These are phyloP conservation scores for Solanum sparsipilum DNA, from an alignment of 257 asterid species.

Conservation along the genomic window DNA sequence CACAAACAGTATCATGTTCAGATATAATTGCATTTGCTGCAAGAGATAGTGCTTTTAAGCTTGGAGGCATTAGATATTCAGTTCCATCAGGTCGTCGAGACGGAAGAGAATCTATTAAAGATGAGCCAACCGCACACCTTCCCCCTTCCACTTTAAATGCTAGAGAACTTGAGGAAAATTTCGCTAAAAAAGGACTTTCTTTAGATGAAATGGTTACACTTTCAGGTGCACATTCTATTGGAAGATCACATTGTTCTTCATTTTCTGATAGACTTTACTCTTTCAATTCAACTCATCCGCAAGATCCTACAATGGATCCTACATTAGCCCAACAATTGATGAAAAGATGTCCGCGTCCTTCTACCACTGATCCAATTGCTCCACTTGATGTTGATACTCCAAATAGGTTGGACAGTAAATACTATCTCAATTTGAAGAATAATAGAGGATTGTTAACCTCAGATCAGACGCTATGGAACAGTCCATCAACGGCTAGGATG, in stretches of 20 bases:
- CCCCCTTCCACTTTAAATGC: conserved; percentile 14
- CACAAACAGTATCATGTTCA: conserved; percentile 30
- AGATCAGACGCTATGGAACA: conserved; percentile 18
- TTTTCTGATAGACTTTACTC: conserved; percentile 9
- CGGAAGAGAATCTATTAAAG: conserved; percentile 8
- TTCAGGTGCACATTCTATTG: conserved; percentile 43
- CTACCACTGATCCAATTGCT: neutral
- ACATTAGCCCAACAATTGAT: conserved; percentile 5
- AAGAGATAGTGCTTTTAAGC: conserved; percentile 17
- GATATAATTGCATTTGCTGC: conserved; percentile 32
- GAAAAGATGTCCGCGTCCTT: neutral
- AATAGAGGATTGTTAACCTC: conserved; percentile 18
- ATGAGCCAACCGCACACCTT: conserved; percentile 8
- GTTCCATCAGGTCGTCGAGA: conserved; percentile 37
- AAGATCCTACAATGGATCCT: conserved; percentile 24
- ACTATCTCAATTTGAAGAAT: conserved; percentile 11
- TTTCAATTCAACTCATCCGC: conserved; percentile 6
- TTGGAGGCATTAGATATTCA: conserved; percentile 15
- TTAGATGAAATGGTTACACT: conserved; percentile 32
- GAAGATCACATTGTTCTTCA: conserved; percentile 20
- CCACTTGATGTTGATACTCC: conserved; percentile 26
- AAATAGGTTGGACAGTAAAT: conserved; percentile 21
- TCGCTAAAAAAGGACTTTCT: conserved; percentile 23
- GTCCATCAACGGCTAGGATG: conserved; percentile 8
- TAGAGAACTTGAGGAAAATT: conserved; percentile 8